These are phyloP conservation scores for Holtermanniella nyarrowii DNA, from an alignment of 768 basidiomycete species.

Conservation along the genomic window DNA sequence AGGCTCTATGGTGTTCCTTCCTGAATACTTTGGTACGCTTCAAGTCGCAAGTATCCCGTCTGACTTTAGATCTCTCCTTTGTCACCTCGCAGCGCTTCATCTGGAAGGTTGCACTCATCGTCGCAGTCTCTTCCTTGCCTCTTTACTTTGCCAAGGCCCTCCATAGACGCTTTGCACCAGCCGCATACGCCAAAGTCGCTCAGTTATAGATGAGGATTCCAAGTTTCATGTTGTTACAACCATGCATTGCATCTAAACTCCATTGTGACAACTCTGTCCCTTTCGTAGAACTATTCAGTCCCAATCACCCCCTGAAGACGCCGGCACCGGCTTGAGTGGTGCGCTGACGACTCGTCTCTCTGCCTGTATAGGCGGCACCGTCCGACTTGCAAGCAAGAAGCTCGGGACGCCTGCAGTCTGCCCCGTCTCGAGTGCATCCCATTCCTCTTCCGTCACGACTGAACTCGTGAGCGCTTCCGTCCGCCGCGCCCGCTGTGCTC, in stretches of 20 bases:
- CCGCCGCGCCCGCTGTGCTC: neutral
- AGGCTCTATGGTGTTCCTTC: slow-evolving; percentile 82
- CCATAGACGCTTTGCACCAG: slow-evolving; percentile 75
- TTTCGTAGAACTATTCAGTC: no score
- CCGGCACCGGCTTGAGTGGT: neutral
- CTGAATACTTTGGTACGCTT: slow-evolving; percentile 85
- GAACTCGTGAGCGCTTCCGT: neutral
- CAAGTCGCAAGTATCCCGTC: neutral
- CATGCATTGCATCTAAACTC: neutral
- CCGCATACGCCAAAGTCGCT: slow-evolving; percentile 77
- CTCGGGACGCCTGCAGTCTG: neutral
- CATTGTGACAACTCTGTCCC: neutral
- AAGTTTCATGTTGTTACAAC: neutral
- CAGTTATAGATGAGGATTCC: slow-evolving; percentile 18
- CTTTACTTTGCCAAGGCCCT: slow-evolving; percentile 83
- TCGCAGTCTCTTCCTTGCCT: slow-evolving; percentile 85
- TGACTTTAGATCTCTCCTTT: slow-evolving; percentile 69
- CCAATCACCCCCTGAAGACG: neutral
- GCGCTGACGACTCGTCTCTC: neutral
- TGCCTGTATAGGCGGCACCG: no score
- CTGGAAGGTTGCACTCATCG: slow-evolving; percentile 92
- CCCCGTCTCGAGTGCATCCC: neutral
- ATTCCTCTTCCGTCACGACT: neutral
- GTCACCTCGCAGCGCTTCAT: slow-evolving; percentile 77
- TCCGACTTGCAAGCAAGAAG: no score